Conservation (phyloP, 352 stramenopile genomes). For the Phytophthora ramorum region DNA sequence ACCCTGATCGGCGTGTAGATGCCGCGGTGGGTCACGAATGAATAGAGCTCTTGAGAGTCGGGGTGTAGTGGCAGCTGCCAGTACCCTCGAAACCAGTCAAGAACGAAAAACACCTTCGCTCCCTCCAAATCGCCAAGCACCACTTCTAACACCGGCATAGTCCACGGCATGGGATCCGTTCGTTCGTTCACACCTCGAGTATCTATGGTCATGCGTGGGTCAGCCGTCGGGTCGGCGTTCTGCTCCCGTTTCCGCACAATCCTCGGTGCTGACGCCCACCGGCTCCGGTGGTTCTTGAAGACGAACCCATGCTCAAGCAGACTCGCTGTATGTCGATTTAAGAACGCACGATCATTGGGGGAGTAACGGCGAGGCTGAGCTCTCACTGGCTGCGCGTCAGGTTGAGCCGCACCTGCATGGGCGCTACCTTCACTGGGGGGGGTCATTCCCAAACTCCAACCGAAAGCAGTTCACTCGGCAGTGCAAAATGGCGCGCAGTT, state of each 20-base stretch:
- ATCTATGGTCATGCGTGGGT: conserved; percentile 38
- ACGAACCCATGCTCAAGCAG: conserved; percentile 4
- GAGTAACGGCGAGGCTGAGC: conserved; percentile 8
- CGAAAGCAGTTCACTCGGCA: conserved; percentile 3
- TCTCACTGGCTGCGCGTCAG: not conserved
- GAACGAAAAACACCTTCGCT: not conserved
- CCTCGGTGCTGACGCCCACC: conserved; percentile 13
- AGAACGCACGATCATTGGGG: conserved; percentile 1
- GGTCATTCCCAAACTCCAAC: conserved; percentile 15
- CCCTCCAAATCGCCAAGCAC: conserved; percentile 5
- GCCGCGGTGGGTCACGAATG: conserved; percentile 17
- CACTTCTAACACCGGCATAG: conserved; percentile 22
- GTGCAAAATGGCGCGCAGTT: conserved; percentile 3
- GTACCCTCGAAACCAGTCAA: conserved; percentile 8
- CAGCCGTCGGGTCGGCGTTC: conserved; percentile 3
- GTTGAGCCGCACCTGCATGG: conserved; percentile 17
- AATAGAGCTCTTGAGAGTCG: conserved; percentile 24
- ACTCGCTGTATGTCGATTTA: not conserved
- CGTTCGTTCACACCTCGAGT: conserved; percentile 23
- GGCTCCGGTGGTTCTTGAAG: conserved; percentile 8
- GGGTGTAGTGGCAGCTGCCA: conserved; percentile 8
- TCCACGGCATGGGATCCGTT: conserved; percentile 31
- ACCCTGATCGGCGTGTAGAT: conserved; percentile 14
- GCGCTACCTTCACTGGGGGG: conserved; percentile 13
- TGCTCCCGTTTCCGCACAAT: conserved; percentile 14